Percentiles rank a stretch among this genome's conserved stretches.
phyloP scores from a whole-genome alignment of 1,284 basidiomycete genomes.

The Gomphus bonarii region DNA sequence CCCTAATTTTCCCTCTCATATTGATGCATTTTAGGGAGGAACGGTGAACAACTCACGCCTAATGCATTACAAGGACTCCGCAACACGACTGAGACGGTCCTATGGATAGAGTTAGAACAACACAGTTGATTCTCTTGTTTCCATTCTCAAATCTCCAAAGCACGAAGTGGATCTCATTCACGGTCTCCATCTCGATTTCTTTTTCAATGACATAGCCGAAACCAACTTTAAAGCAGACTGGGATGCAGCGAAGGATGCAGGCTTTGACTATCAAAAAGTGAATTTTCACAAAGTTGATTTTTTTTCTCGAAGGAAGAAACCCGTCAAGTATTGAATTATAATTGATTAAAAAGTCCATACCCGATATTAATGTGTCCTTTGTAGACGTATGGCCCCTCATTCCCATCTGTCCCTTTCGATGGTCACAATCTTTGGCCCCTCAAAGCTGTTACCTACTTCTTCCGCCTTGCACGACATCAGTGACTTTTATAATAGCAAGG shows the following conservation, averaged over 20 bases:
- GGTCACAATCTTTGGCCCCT: conserved; percentile 69
- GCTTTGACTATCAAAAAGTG: conserved; percentile 35
- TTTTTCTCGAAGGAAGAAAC: conserved; percentile 41
- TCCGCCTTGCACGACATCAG: conserved; percentile 13
- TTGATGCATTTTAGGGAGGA: conserved; percentile 39
- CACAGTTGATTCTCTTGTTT: conserved; percentile 37
- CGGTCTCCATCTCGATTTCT: conserved; percentile 43
- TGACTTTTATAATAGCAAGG: background rate
- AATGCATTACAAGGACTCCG: conserved; percentile 37
- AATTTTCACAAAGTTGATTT: too few species aligned
- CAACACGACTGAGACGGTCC: conserved; percentile 44
- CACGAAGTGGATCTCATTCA: conserved; percentile 54
- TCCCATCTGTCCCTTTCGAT: conserved; percentile 39
- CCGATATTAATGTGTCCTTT: background rate
- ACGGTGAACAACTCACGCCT: conserved; percentile 68
- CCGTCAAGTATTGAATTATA: conserved; percentile 27
- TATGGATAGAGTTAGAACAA: conserved; percentile 50
- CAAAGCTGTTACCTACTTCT: conserved; percentile 63
- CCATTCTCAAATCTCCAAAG: conserved; percentile 35
- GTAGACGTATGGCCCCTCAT: conserved; percentile 45
- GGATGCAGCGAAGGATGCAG: conserved; percentile 42
- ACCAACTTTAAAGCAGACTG: conserved; percentile 32
- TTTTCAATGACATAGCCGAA: conserved; percentile 39
- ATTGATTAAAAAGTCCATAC: background rate
- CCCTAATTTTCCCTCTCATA: background rate